These are phyloP conservation scores for Aegle marmelos DNA, from an alignment of 345 rosid species.

Conservation along the genomic window DNA sequence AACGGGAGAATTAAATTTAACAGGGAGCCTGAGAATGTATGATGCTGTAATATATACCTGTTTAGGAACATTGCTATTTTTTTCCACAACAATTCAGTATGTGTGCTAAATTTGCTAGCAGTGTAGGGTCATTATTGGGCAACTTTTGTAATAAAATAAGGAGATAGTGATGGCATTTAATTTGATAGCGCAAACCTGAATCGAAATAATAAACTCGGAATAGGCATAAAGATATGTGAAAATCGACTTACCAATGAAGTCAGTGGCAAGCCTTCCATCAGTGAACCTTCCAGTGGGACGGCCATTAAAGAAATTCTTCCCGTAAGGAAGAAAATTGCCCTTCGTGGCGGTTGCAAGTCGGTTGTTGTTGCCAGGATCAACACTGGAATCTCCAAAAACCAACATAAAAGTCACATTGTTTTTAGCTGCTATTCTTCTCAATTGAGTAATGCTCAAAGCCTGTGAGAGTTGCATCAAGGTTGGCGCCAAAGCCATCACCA, in stretches of 20 bases:
- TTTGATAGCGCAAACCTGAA: neutral
- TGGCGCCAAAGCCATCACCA: constrained; percentile 1
- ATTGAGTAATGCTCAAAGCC: constrained; percentile 28
- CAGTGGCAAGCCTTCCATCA: constrained; percentile 74
- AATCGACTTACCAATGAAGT: constrained; percentile 46
- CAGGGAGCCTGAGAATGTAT: neutral
- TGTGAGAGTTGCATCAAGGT: constrained; percentile 16
- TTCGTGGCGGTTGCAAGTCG: constrained; percentile 42
- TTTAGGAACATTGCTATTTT: neutral
- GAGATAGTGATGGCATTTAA: neutral
- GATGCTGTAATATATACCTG: neutral
- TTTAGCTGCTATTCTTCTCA: constrained; percentile 40
- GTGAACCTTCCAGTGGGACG: constrained; percentile 62
- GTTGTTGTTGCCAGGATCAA: constrained; percentile 80
- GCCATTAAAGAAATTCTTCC: constrained; percentile 55
- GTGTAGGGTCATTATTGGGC: neutral
- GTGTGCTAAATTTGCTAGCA: neutral
- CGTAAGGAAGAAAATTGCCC: constrained; percentile 69
- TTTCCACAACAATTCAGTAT: neutral
- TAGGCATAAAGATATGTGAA: neutral
- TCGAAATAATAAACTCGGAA: neutral
- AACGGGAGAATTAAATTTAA: neutral
- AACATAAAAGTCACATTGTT: constrained; percentile 57
- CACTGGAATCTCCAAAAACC: constrained; percentile 89
- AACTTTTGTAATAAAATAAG: neutral